Percentiles rank a stretch among this genome's conserved stretches.
phyloP scores from a whole-genome alignment of 73 alveolate species.

The Stentor coeruleus region DNA sequence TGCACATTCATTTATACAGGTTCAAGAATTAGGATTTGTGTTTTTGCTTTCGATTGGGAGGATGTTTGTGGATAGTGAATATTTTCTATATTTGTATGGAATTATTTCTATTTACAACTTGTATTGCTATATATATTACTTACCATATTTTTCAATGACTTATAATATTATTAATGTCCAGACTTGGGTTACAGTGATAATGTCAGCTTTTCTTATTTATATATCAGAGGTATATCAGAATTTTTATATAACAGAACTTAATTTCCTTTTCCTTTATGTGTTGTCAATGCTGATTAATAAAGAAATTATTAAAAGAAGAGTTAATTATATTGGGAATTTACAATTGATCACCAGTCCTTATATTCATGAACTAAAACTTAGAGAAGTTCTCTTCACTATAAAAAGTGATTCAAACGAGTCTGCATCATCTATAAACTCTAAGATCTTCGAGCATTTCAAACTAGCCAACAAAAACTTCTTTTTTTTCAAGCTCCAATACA shows the following conservation, averaged over 20 bases:
- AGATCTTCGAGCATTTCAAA: neutral
- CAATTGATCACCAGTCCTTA: neutral
- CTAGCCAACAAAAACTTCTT: neutral
- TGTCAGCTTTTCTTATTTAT: too few relatives aligned
- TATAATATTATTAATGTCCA: neutral
- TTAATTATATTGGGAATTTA: neutral
- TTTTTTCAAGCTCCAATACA: neutral
- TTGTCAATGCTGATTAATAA: neutral
- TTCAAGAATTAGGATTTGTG: neutral
- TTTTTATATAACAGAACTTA: neutral
- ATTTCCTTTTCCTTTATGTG: neutral
- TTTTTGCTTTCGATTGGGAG: neutral
- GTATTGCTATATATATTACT: neutral
- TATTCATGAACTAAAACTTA: neutral
- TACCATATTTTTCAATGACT: neutral
- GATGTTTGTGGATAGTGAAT: neutral
- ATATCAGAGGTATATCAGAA: too few relatives aligned
- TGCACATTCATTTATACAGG: neutral
- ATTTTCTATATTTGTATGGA: neutral
- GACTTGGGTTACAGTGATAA: neutral
- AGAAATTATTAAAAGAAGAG: neutral
- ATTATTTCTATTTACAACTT: too few relatives aligned
- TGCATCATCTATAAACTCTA: neutral
- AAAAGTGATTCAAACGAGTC: neutral
- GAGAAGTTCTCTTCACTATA: neutral